phyloP scores from a whole-genome alignment of 768 basidiomycete species.

The Leccinum disarticulatum region DNA sequence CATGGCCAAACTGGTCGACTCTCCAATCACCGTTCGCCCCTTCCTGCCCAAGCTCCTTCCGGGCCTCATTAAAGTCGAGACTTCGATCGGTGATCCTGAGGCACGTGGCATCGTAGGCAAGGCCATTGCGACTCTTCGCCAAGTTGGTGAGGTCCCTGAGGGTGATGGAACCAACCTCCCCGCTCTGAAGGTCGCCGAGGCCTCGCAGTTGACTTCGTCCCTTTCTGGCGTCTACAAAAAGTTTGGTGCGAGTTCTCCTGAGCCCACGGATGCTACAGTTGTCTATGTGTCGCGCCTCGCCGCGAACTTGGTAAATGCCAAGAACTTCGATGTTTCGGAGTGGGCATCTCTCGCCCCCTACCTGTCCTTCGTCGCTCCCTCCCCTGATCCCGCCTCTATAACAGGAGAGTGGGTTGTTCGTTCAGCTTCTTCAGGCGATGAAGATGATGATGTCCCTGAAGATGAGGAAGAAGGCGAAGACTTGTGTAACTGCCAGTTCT shows the following conservation, averaged over 20 bases:
- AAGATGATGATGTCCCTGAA: slow-evolving; percentile 65
- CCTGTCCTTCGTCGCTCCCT: slow-evolving; percentile 62
- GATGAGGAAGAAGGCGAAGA: slow-evolving; percentile 99
- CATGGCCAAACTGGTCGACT: slow-evolving; percentile 98
- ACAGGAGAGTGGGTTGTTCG: slow-evolving; percentile 87
- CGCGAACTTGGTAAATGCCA: slow-evolving; percentile 81
- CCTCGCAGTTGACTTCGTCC: slow-evolving; percentile 59
- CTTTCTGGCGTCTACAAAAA: slow-evolving; percentile 87
- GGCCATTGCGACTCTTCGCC: slow-evolving; percentile 94
- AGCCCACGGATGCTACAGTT: slow-evolving; percentile 54
- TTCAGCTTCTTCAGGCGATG: slow-evolving; percentile 76
- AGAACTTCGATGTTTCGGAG: slow-evolving; percentile 87
- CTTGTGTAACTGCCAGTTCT: slow-evolving; percentile 98
- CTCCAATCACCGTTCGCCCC: slow-evolving; percentile 89
- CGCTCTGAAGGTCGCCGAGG: slow-evolving; percentile 75
- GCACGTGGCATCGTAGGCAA: slow-evolving; percentile 89
- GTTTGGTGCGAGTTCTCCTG: slow-evolving; percentile 57
- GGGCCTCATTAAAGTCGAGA: slow-evolving; percentile 93
- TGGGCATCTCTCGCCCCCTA: slow-evolving; percentile 85
- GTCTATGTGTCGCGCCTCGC: slow-evolving; percentile 80
- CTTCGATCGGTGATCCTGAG: slow-evolving; percentile 95
- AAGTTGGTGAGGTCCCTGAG: slow-evolving; percentile 88
- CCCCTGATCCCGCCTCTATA: slow-evolving; percentile 65
- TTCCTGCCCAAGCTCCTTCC: slow-evolving; percentile 96
- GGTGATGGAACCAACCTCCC: slow-evolving; percentile 90